A percentile compares a stretch with the other conserved stretches of the same genome.
phyloP scores from a whole-genome alignment of 331 rosid species.

The Quercus lobata region DNA sequence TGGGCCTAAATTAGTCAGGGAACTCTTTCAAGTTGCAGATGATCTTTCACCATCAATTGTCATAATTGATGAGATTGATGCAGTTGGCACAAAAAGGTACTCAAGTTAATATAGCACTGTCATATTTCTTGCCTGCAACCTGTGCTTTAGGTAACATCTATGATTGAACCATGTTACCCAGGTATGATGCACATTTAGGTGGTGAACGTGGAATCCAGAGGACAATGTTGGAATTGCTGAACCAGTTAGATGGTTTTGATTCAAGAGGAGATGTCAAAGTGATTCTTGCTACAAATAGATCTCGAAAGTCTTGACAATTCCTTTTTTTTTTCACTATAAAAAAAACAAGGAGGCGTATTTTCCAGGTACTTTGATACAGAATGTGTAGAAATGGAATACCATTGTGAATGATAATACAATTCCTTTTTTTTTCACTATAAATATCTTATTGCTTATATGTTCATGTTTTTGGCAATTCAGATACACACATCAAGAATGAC shows the following conservation, averaged over 20 bases:
- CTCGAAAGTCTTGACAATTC: constrained; percentile 60
- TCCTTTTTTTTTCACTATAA: neutral
- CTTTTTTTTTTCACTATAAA: too few species aligned
- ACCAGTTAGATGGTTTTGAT: constrained; percentile 62
- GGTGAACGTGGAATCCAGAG: constrained; percentile 63
- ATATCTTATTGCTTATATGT: neutral
- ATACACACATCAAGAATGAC: constrained; percentile 66
- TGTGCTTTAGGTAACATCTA: neutral
- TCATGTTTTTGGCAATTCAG: constrained; percentile 16
- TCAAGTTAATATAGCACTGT: neutral
- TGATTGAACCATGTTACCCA: neutral
- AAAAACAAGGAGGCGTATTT: constrained; percentile 59
- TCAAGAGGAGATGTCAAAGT: constrained; percentile 69
- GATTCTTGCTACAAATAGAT: constrained; percentile 56
- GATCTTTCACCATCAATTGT: constrained; percentile 61
- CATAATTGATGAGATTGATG: constrained; percentile 62
- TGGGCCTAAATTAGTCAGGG: constrained; percentile 60
- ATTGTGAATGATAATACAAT: neutral
- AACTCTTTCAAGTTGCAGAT: constrained; percentile 63
- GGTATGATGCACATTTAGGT: constrained; percentile 63
- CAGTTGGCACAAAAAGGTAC: constrained; percentile 61
- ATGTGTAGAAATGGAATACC: neutral
- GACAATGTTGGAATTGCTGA: constrained; percentile 58
- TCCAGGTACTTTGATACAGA: constrained; percentile 31
- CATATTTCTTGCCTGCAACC: neutral